A percentile compares a stretch with the other conserved stretches of the same genome.
Conservation (phyloP, 208 protist species). For the Wallacemonas sp. region DNA sequence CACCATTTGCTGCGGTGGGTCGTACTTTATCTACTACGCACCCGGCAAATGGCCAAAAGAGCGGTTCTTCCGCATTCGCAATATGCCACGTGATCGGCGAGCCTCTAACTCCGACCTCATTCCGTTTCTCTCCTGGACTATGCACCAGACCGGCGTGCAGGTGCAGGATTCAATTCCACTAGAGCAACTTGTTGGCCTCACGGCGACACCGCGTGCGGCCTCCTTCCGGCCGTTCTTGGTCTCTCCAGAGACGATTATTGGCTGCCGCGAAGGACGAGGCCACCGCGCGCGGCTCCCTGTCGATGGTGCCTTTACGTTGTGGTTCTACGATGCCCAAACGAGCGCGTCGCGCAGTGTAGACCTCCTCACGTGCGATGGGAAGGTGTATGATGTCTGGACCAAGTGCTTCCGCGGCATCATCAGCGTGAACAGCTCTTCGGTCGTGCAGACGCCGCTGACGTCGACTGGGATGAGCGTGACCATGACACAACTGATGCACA, state of each 20-base stretch:
- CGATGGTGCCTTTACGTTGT: slow-evolving; percentile 68
- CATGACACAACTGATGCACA: slow-evolving; percentile 29
- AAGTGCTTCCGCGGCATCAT: slow-evolving; percentile 68
- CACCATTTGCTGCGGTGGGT: slow-evolving; percentile 48
- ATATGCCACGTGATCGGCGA: slow-evolving; percentile 44
- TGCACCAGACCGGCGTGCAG: slow-evolving; percentile 56
- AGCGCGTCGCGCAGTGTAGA: slow-evolving; percentile 42
- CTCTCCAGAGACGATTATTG: slow-evolving; percentile 45
- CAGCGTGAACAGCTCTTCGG: slow-evolving; percentile 79
- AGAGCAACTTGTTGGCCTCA: slow-evolving; percentile 66
- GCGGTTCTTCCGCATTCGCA: slow-evolving; percentile 73
- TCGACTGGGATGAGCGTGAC: slow-evolving; percentile 15
- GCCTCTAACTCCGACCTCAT: slow-evolving; percentile 26
- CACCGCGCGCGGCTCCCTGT: slow-evolving; percentile 56
- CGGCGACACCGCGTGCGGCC: slow-evolving; percentile 31
- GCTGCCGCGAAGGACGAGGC: slow-evolving; percentile 54
- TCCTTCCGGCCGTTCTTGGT: slow-evolving; percentile 59
- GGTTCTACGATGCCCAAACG: slow-evolving; percentile 55
- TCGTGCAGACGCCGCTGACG: slow-evolving; percentile 64
- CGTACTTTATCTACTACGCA: slow-evolving; percentile 80
- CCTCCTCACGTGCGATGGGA: slow-evolving; percentile 69
- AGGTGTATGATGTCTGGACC: slow-evolving; percentile 77
- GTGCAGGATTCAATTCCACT: slow-evolving; percentile 60
- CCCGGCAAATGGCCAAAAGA: slow-evolving; percentile 56
- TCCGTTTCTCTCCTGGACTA: slow-evolving; percentile 54